Conservation (phyloP, 805 yeast genomes). For the Starmerella ratchasimensis region DNA sequence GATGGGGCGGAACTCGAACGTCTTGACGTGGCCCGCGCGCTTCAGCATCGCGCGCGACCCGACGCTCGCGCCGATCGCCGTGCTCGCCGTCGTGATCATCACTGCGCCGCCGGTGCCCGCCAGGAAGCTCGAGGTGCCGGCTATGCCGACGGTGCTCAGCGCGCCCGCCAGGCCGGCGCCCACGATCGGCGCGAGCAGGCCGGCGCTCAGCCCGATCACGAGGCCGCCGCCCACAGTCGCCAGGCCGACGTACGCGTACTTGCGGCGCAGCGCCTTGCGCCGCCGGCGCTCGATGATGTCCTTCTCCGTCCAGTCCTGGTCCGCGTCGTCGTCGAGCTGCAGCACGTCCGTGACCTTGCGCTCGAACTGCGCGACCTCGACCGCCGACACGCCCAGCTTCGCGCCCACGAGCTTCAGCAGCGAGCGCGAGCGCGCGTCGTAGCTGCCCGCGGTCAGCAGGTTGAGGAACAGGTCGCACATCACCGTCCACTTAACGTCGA, state of each 20-base stretch:
- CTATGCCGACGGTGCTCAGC: conserved; percentile 80
- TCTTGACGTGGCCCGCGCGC: conserved; percentile 81
- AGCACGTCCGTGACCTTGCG: conserved; percentile 78
- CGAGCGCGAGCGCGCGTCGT: conserved; percentile 79
- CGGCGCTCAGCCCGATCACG: conserved; percentile 89
- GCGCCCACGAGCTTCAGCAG: conserved; percentile 57
- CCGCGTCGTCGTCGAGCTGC: conserved; percentile 73
- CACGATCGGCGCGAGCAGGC: conserved; percentile 89
- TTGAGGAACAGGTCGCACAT: conserved; percentile 79
- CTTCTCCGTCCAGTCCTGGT: conserved; percentile 60
- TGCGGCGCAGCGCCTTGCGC: conserved; percentile 48
- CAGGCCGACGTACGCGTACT: conserved; percentile 75
- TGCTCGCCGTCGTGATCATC: conserved; percentile 81
- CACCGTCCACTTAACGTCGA: conserved; percentile 86
- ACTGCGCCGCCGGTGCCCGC: conserved; percentile 98
- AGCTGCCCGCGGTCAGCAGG: conserved; percentile 66
- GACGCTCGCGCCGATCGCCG: conserved; percentile 78
- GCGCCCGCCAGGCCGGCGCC: conserved; percentile 99
- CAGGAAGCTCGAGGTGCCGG: conserved; percentile 83
- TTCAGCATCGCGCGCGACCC: conserved; percentile 75
- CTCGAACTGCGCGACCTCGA: conserved; percentile 80
- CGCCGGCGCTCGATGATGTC: conserved; percentile 58
- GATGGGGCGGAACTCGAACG: conserved; percentile 85
- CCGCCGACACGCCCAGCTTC: conserved; percentile 39
- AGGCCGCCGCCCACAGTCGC: conserved; percentile 95